Conservation (phyloP, 1,284 basidiomycete species). For the Gymnopus androsaceus region DNA sequence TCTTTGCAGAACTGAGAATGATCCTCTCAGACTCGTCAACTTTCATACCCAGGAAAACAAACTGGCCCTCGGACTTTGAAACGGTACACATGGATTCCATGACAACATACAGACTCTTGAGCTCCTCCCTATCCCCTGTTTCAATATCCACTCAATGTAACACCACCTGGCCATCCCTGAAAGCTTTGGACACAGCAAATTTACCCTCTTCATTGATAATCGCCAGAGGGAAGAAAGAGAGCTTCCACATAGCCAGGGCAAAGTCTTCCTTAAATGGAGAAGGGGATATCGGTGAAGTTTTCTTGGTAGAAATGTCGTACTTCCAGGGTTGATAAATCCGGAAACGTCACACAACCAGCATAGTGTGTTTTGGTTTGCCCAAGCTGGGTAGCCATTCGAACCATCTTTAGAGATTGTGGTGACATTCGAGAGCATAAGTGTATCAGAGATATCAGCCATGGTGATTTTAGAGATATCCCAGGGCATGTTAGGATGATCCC, state of each 20-base stretch:
- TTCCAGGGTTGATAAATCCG: constrained; percentile 75
- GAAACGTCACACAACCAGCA: constrained; percentile 69
- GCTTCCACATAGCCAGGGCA: constrained; percentile 54
- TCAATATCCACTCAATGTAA: constrained; percentile 50
- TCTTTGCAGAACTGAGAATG: constrained; percentile 34
- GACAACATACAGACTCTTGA: constrained; percentile 49
- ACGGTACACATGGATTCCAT: constrained; percentile 44
- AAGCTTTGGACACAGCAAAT: constrained; percentile 47
- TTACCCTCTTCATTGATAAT: constrained; percentile 46
- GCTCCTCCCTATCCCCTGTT: constrained; percentile 30
- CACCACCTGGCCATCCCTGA: constrained; percentile 49
- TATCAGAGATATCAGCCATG: constrained; percentile 34
- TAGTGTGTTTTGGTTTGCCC: constrained; percentile 60
- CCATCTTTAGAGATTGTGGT: constrained; percentile 50
- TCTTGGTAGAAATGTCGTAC: constrained; percentile 38
- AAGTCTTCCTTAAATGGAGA: constrained; percentile 59
- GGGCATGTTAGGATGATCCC: constrained; percentile 82
- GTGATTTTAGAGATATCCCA: constrained; percentile 72
- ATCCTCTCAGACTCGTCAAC: constrained; percentile 42
- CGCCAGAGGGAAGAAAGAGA: constrained; percentile 54
- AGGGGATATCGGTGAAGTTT: constrained; percentile 45
- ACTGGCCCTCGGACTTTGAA: constrained; percentile 31
- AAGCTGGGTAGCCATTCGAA: constrained; percentile 57
- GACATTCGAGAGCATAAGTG: constrained; percentile 34
- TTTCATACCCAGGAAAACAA: constrained; percentile 49